phyloP scores from a whole-genome alignment of 371 early-diverging fungal species.

The Batrachochytrium dendrobatidis region DNA sequence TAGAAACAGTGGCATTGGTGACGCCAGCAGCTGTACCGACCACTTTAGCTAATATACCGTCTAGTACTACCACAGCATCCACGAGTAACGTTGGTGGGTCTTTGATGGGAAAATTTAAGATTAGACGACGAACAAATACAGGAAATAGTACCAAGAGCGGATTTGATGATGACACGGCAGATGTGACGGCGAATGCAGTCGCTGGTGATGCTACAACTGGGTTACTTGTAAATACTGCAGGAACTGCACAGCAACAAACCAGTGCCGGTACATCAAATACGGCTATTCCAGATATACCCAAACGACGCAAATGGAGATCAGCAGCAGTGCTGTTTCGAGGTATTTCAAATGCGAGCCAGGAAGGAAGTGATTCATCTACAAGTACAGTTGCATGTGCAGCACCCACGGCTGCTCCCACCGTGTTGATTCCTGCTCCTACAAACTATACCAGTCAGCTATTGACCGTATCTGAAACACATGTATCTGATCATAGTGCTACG shows the following conservation, averaged over 20 bases:
- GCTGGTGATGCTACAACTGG: too few species aligned
- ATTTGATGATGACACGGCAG: neutral
- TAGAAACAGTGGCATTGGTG: neutral
- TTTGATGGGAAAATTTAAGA: slow-evolving; percentile 14
- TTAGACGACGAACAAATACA: slow-evolving; percentile 10
- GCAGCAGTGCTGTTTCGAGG: slow-evolving; percentile 1
- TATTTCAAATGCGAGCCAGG: neutral
- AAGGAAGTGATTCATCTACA: neutral
- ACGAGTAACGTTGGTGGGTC: neutral
- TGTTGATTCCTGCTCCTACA: neutral
- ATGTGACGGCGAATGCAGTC: too few species aligned
- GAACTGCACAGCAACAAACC: slow-evolving; percentile 12
- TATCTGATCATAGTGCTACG: too few species aligned
- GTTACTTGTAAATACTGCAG: too few species aligned
- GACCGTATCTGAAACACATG: too few species aligned
- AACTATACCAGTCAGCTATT: too few species aligned
- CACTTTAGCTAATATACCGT: neutral
- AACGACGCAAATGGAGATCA: neutral
- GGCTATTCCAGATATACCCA: too few species aligned
- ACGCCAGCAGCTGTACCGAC: neutral
- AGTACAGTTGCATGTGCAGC: neutral
- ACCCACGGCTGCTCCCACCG: neutral
- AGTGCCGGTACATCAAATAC: too few species aligned
- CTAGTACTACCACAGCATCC: neutral
- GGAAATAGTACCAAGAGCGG: slow-evolving; percentile 1